phyloP scores from a whole-genome alignment of 257 asterid species.

The Nicotiana tabacum region DNA sequence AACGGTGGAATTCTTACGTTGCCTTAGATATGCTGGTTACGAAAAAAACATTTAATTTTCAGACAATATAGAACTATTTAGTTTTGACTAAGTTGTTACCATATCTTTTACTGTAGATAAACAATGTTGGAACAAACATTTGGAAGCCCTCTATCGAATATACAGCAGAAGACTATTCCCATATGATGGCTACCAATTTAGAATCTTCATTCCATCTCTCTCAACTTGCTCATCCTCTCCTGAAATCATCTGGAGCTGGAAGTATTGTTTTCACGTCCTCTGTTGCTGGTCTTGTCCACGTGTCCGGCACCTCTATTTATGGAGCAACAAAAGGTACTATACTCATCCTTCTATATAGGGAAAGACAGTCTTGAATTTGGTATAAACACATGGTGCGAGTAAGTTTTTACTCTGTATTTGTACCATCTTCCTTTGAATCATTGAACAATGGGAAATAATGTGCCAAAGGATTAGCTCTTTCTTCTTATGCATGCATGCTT shows the following conservation, averaged over 20 bases:
- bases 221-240: slow-evolving; percentile 80
- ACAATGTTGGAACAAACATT: slow-evolving; percentile 89
- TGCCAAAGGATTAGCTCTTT: background rate
- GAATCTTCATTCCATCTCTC: slow-evolving; percentile 80
- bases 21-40: too few species aligned
- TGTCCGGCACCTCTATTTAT: slow-evolving; percentile 73
- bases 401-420: background rate
- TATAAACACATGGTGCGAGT: background rate
- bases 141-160: slow-evolving; percentile 76
- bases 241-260: slow-evolving; percentile 76
- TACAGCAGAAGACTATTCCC: slow-evolving; percentile 67
- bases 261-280: slow-evolving; percentile 77
- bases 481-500: background rate
- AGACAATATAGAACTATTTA: background rate
- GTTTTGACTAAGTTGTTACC: background rate
- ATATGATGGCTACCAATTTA: slow-evolving; percentile 76
- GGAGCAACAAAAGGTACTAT: slow-evolving; percentile 77
- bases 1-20: background rate
- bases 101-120: slow-evolving; percentile 36
- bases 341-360: background rate
- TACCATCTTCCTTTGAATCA: background rate
- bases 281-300: slow-evolving; percentile 66
- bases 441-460: background rate
- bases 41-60: background rate
- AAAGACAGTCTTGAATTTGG: background rate